Evolutionary conservation across 352 stramenopile species (phyloP), one percentile per base, ranked within the genome.

Genomic region (Globisporangium middletonii): DNA sequence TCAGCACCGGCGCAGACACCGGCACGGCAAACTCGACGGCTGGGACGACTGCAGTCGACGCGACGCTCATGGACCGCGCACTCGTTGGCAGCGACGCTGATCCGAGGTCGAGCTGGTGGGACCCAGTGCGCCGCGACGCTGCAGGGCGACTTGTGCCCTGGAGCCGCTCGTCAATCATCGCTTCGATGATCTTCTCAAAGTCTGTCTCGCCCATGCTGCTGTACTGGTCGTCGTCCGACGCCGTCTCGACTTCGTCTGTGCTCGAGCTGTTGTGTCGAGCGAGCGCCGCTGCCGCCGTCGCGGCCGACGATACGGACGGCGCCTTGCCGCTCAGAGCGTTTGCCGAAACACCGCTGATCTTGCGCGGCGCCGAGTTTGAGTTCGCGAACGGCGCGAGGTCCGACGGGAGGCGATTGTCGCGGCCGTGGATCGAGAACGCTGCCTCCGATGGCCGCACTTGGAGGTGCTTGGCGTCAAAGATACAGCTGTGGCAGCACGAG

Each of bases 401-500:
- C 13, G 46, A 30, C 9, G 57, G 42, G 3, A 50, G 2, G 8
- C 27, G 7, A n/a, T 41, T 50, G 28, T 3, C 16, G 26, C 53
- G 11, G 8, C 50, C 30, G 15, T 63, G 57, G 26, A 63, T 48
- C 26, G 59, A 47, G 45, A 65, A 65, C 16, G 46, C 23, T 2
- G 51, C 52, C 4, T 74, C 57, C 5, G 67, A 52, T 0, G 67
- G 67, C 11, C 62, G 48, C 23, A 74, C 67, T 3, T 59, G 7
- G 49, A 74, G 43, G 16, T n/a, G 60, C 47, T 59, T 59, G 42
- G 70, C 69, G 28, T 68, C 63, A n/a, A 69, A 41, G 19, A 70
- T 62, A 51, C 72, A 81, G 26, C 53, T 69, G 19, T 71, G 63
- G 53, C 73, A 83, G 50, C 73, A 72, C 2, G 56, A n/a, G 15